Evolutionary conservation across 257 asterid species (phyloP).

Genomic region (Solanum chaucha): DNA sequence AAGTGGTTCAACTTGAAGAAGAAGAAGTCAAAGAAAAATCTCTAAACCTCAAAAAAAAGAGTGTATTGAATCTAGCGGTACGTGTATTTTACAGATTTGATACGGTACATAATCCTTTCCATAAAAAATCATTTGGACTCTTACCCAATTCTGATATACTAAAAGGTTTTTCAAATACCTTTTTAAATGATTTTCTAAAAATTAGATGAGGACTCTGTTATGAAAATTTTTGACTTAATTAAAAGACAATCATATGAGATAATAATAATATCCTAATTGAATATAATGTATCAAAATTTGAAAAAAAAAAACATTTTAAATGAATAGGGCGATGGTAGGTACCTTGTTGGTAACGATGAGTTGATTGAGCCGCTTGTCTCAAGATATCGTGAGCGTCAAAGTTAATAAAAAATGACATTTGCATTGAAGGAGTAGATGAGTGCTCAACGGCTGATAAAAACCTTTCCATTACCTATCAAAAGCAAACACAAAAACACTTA

Average conservation of each 20-base stretch:
- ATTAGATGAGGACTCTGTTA: too few species aligned
- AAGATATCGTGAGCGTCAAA: slow-evolving; percentile 41
- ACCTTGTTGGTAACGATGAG: slow-evolving; percentile 56
- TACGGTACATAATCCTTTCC: neutral
- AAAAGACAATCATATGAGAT: too few species aligned
- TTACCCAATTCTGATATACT: neutral
- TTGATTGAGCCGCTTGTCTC: slow-evolving; percentile 63
- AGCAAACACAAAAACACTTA: neutral
- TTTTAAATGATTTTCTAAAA: neutral
- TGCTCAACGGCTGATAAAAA: slow-evolving; percentile 38
- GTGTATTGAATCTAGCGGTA: too few species aligned
- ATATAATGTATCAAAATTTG: neutral
- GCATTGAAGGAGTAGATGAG: slow-evolving; percentile 31
- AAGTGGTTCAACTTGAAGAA: too few species aligned
- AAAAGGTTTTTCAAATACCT: neutral
- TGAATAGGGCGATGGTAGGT: neutral
- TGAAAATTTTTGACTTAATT: neutral
- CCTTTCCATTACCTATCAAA: slow-evolving; percentile 50
- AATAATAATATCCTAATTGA: neutral
- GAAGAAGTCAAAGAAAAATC: too few species aligned
- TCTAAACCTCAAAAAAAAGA: too few species aligned
- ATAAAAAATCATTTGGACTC: neutral
- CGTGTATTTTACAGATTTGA: neutral
- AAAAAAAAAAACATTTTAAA: neutral
- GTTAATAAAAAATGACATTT: slow-evolving; percentile 73